phyloP scores from a whole-genome alignment of 345 rosid species.

The Sonneratia alba region DNA sequence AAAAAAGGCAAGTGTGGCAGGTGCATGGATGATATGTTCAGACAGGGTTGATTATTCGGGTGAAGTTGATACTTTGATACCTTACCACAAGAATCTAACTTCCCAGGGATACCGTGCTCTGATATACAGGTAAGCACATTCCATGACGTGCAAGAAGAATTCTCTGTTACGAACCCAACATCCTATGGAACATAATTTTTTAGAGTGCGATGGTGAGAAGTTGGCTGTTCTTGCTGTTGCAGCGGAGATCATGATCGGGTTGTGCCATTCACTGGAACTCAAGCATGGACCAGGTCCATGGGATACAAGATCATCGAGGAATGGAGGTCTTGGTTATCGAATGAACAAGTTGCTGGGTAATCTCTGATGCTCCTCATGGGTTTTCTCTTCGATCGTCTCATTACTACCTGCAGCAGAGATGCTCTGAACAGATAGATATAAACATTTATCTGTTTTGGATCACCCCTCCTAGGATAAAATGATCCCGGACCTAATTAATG shows the following conservation, averaged over 20 bases:
- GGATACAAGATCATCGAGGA: conserved; percentile 10
- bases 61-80: conserved; percentile 19
- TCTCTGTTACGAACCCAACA: neutral
- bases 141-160: neutral
- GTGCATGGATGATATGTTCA: conserved; percentile 10
- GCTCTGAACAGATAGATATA: no score
- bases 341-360: conserved; percentile 16
- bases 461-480: neutral
- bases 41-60: conserved; percentile 8
- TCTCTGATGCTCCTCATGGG: neutral
- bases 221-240: neutral
- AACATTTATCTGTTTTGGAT: no score
- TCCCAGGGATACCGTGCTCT: conserved; percentile 28
- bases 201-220: neutral
- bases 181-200: neutral
- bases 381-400: no score
- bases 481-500: neutral
- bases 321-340: conserved; percentile 15
- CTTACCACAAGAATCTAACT: conserved; percentile 24
- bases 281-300: conserved; percentile 14
- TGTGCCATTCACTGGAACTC: conserved; percentile 13
- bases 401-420: no score
- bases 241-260: conserved; percentile 17
- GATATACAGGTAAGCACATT: conserved; percentile 20
- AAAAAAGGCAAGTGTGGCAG: conserved; percentile 8